Base-by-base conservation (phyloP, 148 eudicot genomes). In the Spergularia marina region DNA sequence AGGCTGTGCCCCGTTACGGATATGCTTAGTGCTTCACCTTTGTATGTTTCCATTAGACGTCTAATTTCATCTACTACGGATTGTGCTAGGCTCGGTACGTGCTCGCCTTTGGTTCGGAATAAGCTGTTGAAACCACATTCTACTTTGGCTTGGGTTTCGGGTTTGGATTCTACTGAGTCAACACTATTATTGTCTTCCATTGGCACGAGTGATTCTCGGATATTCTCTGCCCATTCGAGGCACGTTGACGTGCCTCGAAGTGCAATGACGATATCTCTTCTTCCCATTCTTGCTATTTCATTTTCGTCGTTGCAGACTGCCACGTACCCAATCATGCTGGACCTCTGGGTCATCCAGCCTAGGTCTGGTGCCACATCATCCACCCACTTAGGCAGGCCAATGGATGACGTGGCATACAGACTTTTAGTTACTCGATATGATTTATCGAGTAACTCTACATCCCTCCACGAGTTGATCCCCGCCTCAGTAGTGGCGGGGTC, bases 301-400 rank as follows among this genome's bases (percentile, higher is more conserved):
- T 85, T 68, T 15, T 76, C 77, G 61, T 96, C 89, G 4, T 92
- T 83, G 75, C 99, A 92, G 0, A 96, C 97, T 0, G 99, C 98
- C 49, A 96, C 99, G 76, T 87, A 96, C 34, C 99, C 99, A 7
- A 91, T 81, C 84, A 97, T 89, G 70, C 98, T 92, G 6, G 99
- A 88, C 34, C 97, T 68, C 23, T 96, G 99, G 53, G 98, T 96
- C 95, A 96, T 96, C 99, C 99, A 96, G 34, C 97, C 94, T 14
- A 92, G 96, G 56, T 95, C 99, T 3, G 99, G 99, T 1, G 97
- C 99, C 80, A 89, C 91, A 8, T 96, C 89, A 59, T 96, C 99
- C 8, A 92, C 91, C 99, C 98, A 96, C 55, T 84, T 86, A 0
- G 99, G 99, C 65, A 96, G 34, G 23, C 98, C 97, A 8, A 96